Conservation (phyloP, 768 basidiomycete genomes). For the Pluteus cervinus region DNA sequence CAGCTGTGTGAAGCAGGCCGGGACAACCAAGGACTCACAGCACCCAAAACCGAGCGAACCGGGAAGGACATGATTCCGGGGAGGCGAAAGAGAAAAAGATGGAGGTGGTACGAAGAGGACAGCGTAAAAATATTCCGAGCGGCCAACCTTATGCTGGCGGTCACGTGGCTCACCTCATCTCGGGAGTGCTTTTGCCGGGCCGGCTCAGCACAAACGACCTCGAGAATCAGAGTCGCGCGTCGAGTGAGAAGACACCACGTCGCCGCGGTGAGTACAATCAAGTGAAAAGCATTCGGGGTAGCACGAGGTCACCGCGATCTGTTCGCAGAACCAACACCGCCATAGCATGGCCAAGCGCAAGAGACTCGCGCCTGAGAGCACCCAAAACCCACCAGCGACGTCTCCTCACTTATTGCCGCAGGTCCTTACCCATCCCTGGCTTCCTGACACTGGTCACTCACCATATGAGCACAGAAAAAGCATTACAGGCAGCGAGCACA, state of each 20-base stretch:
- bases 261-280: no score
- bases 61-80: slow-evolving; percentile 35
- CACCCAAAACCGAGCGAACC: slow-evolving; percentile 28
- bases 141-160: no score
- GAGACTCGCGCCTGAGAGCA: slow-evolving; percentile 13
- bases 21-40: slow-evolving; percentile 23
- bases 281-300: no score
- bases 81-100: slow-evolving; percentile 11
- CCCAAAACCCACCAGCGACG: slow-evolving; percentile 8
- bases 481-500: slow-evolving; percentile 82
- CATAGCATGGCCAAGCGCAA: slow-evolving; percentile 28
- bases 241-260: no score
- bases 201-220: no score
- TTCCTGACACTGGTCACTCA: slow-evolving; percentile 2
- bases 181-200: no score
- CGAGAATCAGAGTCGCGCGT: no score
- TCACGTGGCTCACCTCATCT: no score
- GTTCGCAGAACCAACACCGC: not conserved
- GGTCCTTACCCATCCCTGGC: slow-evolving; percentile 20
- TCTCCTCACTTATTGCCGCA: slow-evolving; percentile 38
- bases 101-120: slow-evolving; percentile 12
- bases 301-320: no score
- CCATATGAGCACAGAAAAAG: slow-evolving; percentile 50
- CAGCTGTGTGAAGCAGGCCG: slow-evolving; percentile 3
- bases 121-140: no score